phyloP scores from a whole-genome alignment of 768 basidiomycete genomes.

The Hortiboletus campestris region DNA sequence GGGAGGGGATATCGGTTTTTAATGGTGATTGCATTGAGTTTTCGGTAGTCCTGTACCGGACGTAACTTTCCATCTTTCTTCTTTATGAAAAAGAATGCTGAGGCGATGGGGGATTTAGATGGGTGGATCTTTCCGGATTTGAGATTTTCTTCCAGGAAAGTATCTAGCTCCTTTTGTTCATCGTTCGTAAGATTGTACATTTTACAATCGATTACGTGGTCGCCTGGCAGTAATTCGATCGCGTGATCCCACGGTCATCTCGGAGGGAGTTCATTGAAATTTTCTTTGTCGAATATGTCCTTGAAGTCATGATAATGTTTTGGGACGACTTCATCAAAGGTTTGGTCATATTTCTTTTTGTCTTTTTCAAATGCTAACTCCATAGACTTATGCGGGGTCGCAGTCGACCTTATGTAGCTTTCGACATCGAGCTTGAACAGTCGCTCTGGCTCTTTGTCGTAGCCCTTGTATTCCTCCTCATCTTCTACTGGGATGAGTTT shows the following conservation, averaged over 20 bases:
- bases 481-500: too few relatives aligned
- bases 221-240: neutral
- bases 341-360: too few relatives aligned
- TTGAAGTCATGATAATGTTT: too few relatives aligned
- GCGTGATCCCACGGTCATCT: neutral
- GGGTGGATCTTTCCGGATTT: neutral
- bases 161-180: neutral
- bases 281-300: too few relatives aligned
- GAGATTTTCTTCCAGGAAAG: neutral
- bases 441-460: too few relatives aligned
- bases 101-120: neutral
- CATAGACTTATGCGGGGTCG: too few relatives aligned
- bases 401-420: too few relatives aligned
- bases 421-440: too few relatives aligned
- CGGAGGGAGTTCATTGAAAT: too few relatives aligned
- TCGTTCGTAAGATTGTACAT: neutral
- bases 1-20: neutral
- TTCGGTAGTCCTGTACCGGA: neutral
- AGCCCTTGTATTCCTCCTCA: too few relatives aligned
- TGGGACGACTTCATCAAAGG: too few relatives aligned
- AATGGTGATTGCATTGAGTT: neutral
- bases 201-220: neutral
- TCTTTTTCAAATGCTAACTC: too few relatives aligned
- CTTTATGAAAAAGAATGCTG: neutral
- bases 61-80: neutral